These are phyloP conservation scores for Phytopythium mirpurense DNA, from an alignment of 352 stramenopile species.

Conservation along the genomic window DNA sequence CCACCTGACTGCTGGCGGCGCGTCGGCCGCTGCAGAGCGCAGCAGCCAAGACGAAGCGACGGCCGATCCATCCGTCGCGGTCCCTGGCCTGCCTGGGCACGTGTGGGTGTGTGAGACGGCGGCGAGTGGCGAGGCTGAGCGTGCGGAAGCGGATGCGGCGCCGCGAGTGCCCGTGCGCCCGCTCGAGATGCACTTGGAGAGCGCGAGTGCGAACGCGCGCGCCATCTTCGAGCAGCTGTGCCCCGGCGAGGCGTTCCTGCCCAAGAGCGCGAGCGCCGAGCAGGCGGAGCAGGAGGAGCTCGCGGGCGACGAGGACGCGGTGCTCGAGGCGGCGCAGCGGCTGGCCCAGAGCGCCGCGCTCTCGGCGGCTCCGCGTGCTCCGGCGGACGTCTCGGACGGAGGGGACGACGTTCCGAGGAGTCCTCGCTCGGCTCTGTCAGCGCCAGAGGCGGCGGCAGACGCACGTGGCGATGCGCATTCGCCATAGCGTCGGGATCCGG, in stretches of 20 bases:
- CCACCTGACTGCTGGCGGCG: constrained; percentile 17
- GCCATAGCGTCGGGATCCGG: too few species aligned
- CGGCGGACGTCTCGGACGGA: neutral
- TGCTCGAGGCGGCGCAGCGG: constrained; percentile 56
- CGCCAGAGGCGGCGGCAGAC: neutral
- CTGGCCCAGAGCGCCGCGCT: constrained; percentile 17
- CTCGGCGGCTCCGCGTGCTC: neutral
- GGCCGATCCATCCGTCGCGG: neutral
- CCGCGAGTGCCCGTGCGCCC: constrained; percentile 19
- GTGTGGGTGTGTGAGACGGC: constrained; percentile 45
- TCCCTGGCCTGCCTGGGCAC: constrained; percentile 31
- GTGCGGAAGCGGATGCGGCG: neutral
- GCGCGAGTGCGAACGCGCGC: constrained; percentile 48
- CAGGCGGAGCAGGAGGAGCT: constrained; percentile 53
- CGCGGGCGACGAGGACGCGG: constrained; percentile 52
- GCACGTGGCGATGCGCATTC: neutral
- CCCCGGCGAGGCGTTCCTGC: constrained; percentile 50
- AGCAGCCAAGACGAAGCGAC: neutral
- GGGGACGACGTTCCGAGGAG: too few species aligned
- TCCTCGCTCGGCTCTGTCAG: neutral
- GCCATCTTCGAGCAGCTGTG: constrained; percentile 58
- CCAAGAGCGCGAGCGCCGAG: constrained; percentile 54
- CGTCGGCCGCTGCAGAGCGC: neutral
- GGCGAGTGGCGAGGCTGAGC: neutral
- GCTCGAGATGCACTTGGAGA: constrained; percentile 62